These are phyloP conservation scores for Chaetomium tenue DNA, from an alignment of 495 filamentous ascomycete species.

Conservation along the genomic window DNA sequence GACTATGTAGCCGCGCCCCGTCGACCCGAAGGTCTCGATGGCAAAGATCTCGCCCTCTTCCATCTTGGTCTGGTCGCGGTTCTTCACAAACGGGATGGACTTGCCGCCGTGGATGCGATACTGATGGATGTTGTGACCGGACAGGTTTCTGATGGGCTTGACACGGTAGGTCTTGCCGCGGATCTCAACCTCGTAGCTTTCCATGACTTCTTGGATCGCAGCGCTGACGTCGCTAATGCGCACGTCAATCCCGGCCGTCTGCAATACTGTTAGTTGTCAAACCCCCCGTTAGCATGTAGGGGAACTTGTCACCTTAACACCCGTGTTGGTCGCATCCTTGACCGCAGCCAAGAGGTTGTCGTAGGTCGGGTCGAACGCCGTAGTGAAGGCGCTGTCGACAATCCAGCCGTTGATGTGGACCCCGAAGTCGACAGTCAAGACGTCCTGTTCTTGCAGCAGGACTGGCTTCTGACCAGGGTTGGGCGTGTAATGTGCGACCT, in stretches of 20 bases:
- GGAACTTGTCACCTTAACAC: constrained; percentile 56
- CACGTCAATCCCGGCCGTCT: constrained; percentile 73
- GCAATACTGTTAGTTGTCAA: not conserved
- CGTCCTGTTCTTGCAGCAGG: constrained; percentile 73
- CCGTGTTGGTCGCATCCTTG: constrained; percentile 83
- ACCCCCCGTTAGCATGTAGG: no score
- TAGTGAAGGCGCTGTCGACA: constrained; percentile 89
- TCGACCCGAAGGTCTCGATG: constrained; percentile 92
- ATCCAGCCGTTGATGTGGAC: constrained; percentile 89
- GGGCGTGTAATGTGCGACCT: constrained; percentile 84
- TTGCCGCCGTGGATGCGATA: constrained; percentile 85
- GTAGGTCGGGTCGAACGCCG: constrained; percentile 81
- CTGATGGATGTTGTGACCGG: constrained; percentile 81
- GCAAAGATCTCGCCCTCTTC: constrained; percentile 92
- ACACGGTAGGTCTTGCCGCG: constrained; percentile 74
- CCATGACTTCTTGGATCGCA: constrained; percentile 82
- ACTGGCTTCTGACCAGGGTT: constrained; percentile 80
- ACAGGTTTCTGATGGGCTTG: constrained; percentile 82
- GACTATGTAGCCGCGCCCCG: constrained; percentile 47
- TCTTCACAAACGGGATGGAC: constrained; percentile 86
- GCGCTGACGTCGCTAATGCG: constrained; percentile 74
- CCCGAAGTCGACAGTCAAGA: constrained; percentile 92
- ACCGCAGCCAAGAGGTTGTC: constrained; percentile 79
- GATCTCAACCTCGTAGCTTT: constrained; percentile 81
- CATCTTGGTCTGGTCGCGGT: constrained; percentile 78